Evolutionary conservation across 768 basidiomycete species (phyloP), one percentile per base, ranked within the genome.

Genomic region (Lactarius sanguifluus): DNA sequence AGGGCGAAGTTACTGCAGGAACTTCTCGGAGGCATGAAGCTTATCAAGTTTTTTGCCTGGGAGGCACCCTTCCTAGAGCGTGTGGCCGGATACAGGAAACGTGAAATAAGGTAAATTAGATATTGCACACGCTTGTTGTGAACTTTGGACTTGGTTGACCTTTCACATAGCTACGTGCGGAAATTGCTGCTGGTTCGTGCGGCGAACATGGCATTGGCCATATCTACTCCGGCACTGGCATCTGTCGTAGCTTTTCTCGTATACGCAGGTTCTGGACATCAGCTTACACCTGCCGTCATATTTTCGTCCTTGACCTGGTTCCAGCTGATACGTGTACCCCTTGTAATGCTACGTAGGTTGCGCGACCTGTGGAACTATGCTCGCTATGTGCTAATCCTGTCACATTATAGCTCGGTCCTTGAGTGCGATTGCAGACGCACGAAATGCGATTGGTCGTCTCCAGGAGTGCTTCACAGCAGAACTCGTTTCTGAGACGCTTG

Each of bases 1-100:
- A 86, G 96, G 12, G 90, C 91, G 18, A 94, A 93, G 73, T 77
- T 95, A 4, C 82, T 97, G 13, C 94, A 96, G 75, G 96, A 98
- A 74, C 81, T 98, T 1, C 77, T 97, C 0, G 87, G 88, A 16
- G 91, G 92, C 1, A 95, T 97, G 86, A 89, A 92, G 69, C 84
- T 96, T 67, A 91, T 97, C 82, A 97, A 97, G 76, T 89, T 89
- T 75, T 96, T 96, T 76, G 87, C 90, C 6, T 95, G 92, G 92
- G 92, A 94, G 72, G 72, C 76, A 1, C 92, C 95, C 0, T 96
- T 93, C 76, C 81, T 96, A 28, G 79, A 85, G 18, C 85, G 89
- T 54, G 82, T 97, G 32, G 81, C 83, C 34, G 83, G 83, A 47
- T 90, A 90, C 72, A 82, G 96, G 61, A 79, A 78, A 58, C 82